Conservation (phyloP, 2,329 filamentous ascomycete genomes). For the Xylariaceae sp. region DNA sequence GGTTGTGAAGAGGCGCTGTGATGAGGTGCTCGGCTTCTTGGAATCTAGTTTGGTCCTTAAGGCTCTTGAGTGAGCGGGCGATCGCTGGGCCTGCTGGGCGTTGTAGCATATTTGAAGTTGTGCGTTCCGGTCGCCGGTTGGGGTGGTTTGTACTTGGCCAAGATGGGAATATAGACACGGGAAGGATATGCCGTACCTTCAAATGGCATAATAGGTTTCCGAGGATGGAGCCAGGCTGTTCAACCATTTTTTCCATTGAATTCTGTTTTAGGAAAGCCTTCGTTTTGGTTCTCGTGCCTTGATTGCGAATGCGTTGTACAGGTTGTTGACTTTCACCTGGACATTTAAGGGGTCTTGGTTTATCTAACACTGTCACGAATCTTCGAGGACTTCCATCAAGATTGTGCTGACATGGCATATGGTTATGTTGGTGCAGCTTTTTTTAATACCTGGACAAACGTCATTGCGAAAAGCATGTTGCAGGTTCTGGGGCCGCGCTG, state of each 20-base stretch:
- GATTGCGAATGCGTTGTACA: too few relatives aligned
- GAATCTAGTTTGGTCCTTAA: slow-evolving; percentile 26
- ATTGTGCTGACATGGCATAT: too few relatives aligned
- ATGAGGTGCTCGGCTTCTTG: slow-evolving; percentile 39
- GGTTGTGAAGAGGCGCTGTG: slow-evolving; percentile 46
- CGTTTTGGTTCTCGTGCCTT: too few relatives aligned
- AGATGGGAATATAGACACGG: background rate
- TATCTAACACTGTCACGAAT: too few relatives aligned
- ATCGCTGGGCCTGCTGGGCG: background rate
- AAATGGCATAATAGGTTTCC: background rate
- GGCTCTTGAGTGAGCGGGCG: slow-evolving; percentile 10
- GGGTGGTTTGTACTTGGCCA: background rate
- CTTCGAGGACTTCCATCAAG: too few relatives aligned
- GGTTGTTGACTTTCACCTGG: too few relatives aligned
- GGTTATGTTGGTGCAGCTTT: too few relatives aligned
- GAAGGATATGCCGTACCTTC: background rate
- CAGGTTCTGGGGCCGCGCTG: too few relatives aligned
- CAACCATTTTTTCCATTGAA: background rate
- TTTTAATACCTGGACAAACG: too few relatives aligned
- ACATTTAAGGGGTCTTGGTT: too few relatives aligned
- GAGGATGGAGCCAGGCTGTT: background rate
- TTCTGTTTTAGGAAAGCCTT: too few relatives aligned
- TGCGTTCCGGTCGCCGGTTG: background rate
- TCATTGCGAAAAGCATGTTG: too few relatives aligned
- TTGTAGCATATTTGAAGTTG: background rate